Percentiles rank a stretch among this genome's conserved stretches.
phyloP scores from a whole-genome alignment of 2,329 filamentous ascomycete species.

The Nothopassalora personata region DNA sequence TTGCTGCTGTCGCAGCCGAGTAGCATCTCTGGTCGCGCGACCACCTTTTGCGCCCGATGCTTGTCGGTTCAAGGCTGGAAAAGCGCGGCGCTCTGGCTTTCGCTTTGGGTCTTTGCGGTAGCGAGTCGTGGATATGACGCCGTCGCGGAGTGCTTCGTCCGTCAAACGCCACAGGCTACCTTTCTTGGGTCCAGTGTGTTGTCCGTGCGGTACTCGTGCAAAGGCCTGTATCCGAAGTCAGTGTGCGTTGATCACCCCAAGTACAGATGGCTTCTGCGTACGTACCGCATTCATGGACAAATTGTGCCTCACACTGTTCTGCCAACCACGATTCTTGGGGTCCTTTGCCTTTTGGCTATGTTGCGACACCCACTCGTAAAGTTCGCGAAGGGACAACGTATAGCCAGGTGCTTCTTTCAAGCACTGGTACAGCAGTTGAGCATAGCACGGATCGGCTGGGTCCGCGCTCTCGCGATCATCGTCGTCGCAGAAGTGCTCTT shows the following conservation, averaged over 20 bases:
- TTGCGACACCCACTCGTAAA: slow-evolving; percentile 83
- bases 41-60: slow-evolving; percentile 44
- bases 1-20: slow-evolving; percentile 20
- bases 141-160: slow-evolving; percentile 60
- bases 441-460: slow-evolving; percentile 51
- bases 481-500: slow-evolving; percentile 16
- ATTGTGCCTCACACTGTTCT: slow-evolving; percentile 94
- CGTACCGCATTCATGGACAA: slow-evolving; percentile 90
- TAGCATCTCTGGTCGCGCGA: slow-evolving; percentile 35
- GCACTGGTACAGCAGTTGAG: slow-evolving; percentile 71
- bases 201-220: slow-evolving; percentile 45
- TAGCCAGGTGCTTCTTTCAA: slow-evolving; percentile 62
- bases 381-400: slow-evolving; percentile 74
- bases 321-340: slow-evolving; percentile 63
- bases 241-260: neutral
- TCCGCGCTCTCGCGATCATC: slow-evolving; percentile 14
- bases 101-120: slow-evolving; percentile 47
- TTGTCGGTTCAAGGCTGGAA: slow-evolving; percentile 38
- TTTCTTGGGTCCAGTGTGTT: slow-evolving; percentile 54
- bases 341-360: slow-evolving; percentile 71
- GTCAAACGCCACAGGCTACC: slow-evolving; percentile 73
- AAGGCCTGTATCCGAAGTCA: slow-evolving; percentile 44
- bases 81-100: slow-evolving; percentile 18
- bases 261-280: slow-evolving; percentile 15
- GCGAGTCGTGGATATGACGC: slow-evolving; percentile 77